Conservation (phyloP, 345 rosid species). For the Eucalyptus cloeziana region DNA sequence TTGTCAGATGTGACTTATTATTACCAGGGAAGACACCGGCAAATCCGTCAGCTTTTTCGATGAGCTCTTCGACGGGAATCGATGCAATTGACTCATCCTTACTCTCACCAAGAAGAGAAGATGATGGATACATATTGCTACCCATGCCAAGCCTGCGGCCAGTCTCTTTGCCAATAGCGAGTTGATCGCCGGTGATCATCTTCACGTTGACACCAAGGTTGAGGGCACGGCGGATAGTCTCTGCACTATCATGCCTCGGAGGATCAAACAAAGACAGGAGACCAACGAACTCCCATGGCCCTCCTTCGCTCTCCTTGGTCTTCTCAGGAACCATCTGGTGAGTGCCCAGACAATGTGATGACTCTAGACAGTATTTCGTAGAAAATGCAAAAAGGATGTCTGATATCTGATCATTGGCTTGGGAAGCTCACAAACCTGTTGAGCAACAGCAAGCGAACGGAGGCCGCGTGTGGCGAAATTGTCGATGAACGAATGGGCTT, state of each 20-base stretch:
- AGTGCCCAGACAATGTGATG: not conserved
- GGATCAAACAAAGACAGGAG: constrained; percentile 40
- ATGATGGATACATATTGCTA: constrained; percentile 25
- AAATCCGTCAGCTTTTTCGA: constrained; percentile 25
- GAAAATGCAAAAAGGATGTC: not conserved
- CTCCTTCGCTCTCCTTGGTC: constrained; percentile 26
- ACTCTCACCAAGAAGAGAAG: constrained; percentile 14
- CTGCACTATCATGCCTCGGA: constrained; percentile 27
- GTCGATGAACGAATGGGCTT: constrained; percentile 17
- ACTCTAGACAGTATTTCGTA: not conserved
- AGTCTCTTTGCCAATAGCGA: constrained; percentile 26
- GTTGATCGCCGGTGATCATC: constrained; percentile 28
- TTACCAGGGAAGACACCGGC: constrained; percentile 24
- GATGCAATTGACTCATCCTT: constrained; percentile 12
- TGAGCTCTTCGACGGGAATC: constrained; percentile 15
- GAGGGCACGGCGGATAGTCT: constrained; percentile 24
- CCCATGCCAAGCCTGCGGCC: constrained; percentile 31
- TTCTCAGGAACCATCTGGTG: constrained; percentile 20
- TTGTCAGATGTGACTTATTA: not conserved
- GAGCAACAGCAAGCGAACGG: constrained; percentile 28
- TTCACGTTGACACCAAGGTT: constrained; percentile 29
- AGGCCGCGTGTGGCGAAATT: constrained; percentile 34
- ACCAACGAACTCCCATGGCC: constrained; percentile 35
- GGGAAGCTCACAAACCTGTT: constrained; percentile 9
- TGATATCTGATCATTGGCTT: not conserved